Base-by-base conservation (phyloP, 768 basidiomycete species). In the Nevesoporus exiguus region DNA sequence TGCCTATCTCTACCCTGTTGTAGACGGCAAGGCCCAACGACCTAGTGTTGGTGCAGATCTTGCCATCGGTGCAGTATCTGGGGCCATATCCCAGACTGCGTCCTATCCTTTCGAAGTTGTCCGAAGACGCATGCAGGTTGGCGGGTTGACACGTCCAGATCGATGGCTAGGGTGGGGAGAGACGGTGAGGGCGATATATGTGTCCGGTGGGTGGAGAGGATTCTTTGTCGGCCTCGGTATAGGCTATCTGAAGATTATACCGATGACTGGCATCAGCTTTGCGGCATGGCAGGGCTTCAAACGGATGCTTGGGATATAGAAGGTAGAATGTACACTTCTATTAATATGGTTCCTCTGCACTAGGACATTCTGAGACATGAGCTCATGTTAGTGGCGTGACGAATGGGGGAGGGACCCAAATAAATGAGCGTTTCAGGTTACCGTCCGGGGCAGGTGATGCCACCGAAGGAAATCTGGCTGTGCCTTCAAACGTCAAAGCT, bases 31-130 rank as follows among this genome's bases (percentile, higher is more conserved):
- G 39, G 71, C 74, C 4, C 66, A 65, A 15, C 66, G 65, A 17
- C 66, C 76, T 5, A 67, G 71, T 21, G 77, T 84, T 2, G 27
- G 79, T 7, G 81, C 85, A 15, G 89, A 98, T 74, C 81, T 98
- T 7, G 73, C 74, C 22, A 86, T 92, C 56, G 96, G 96, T 39
- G 96, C 92, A 0, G 68, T 93, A 9, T 86, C 95, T 0, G 96
- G 96, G 25, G 82, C 84, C 22, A 71, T 91, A 56, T 85, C 88
- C 7, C 95, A 98, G 73, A 96, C 93, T 2, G 84, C 82, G 15
- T 91, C 90, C 31, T 98, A 98, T 70, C 96, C 96, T 5, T 93
- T 98, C 66, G 96, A 98, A 66, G 87, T 98, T 49, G 78, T 95
- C 21, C 81, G 96, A 47, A 75, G 96, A 58, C 79, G 92, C 50